These are phyloP conservation scores for Eucalyptus marginata DNA, from an alignment of 345 rosid species.

Conservation along the genomic window DNA sequence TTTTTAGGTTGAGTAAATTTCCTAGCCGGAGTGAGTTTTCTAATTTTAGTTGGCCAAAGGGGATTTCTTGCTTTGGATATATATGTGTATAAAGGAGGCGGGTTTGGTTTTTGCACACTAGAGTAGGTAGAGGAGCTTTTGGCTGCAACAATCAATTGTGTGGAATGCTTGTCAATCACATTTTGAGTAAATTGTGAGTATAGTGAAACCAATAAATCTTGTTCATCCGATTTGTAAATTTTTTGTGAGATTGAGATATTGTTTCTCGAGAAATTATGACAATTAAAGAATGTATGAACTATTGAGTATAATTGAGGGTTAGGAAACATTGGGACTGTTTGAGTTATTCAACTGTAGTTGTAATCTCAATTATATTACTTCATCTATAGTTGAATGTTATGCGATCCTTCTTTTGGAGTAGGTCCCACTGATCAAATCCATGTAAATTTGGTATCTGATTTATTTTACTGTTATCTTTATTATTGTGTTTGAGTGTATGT, in stretches of 20 bases:
- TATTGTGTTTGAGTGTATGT: neutral
- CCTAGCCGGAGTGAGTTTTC: too few species aligned
- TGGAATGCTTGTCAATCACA: neutral
- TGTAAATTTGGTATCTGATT: too few species aligned
- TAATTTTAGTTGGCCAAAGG: too few species aligned
- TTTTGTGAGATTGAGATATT: neutral
- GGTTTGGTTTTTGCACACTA: neutral
- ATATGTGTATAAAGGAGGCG: neutral
- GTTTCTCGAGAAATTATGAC: neutral
- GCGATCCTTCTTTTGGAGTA: neutral
- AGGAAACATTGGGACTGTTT: neutral
- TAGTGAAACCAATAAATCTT: neutral
- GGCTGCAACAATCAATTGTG: neutral
- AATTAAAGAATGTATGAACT: neutral
- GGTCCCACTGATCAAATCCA: neutral
- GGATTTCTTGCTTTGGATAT: too few species aligned
- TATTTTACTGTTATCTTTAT: too few species aligned
- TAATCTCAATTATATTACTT: neutral
- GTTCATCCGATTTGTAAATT: too few species aligned
- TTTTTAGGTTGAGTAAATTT: too few species aligned
- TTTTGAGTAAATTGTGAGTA: too few species aligned
- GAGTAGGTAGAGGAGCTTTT: neutral
- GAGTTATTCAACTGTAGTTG: neutral
- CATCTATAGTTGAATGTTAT: neutral
- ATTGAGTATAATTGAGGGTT: neutral